Evolutionary conservation across 2,329 filamentous ascomycete genomes (phyloP).

Genomic region (Tolypocladium capitatum): DNA sequence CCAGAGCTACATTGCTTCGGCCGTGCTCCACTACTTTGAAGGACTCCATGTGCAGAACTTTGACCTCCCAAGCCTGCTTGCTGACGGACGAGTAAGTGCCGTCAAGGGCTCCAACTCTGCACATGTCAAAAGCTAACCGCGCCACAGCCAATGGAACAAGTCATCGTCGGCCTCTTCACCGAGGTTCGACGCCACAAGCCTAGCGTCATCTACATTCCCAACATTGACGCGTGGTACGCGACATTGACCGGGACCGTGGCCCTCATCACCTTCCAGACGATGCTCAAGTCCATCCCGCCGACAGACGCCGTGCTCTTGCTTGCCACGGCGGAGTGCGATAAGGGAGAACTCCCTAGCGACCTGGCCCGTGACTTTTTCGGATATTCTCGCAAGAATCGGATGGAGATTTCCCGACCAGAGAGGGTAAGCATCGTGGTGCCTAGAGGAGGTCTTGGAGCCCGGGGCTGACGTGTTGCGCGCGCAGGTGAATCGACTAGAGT

Average conservation of each 20-base stretch:
- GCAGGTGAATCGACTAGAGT: constrained; percentile 55
- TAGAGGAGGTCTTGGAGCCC: neutral
- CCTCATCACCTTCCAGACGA: constrained; percentile 69
- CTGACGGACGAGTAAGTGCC: constrained; percentile 58
- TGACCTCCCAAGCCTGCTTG: constrained; percentile 75
- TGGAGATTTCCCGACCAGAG: constrained; percentile 53
- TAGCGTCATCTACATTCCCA: constrained; percentile 87
- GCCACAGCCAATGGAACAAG: constrained; percentile 61
- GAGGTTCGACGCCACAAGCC: constrained; percentile 92
- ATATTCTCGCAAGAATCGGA: constrained; percentile 68
- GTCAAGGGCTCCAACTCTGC: neutral
- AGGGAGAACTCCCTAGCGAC: constrained; percentile 44
- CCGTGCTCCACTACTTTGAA: constrained; percentile 81
- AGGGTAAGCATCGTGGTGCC: constrained; percentile 29
- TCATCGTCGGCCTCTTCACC: constrained; percentile 78
- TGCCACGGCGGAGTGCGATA: constrained; percentile 63
- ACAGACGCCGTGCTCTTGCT: constrained; percentile 82
- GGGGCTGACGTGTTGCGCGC: neutral
- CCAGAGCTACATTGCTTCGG: constrained; percentile 75
- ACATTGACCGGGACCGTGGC: constrained; percentile 48
- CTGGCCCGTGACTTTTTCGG: constrained; percentile 73
- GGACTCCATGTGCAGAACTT: constrained; percentile 91
- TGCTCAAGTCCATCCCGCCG: constrained; percentile 71
- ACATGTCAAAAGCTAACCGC: constrained; percentile 9
- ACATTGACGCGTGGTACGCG: constrained; percentile 76